Conservation (phyloP, 306 rosid genomes). For the Sicyos edulis region DNA sequence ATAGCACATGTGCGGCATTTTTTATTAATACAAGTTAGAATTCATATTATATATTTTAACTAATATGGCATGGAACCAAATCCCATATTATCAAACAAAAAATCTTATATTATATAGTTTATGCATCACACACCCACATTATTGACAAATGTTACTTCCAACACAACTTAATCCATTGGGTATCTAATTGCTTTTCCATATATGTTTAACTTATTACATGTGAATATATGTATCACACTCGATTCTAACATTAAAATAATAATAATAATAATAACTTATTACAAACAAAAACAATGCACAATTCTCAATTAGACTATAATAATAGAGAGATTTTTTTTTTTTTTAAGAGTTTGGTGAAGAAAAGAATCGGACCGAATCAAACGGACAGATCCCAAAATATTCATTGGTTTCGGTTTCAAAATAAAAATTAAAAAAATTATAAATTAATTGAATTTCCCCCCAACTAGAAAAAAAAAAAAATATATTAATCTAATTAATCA, state of each 20-base stretch:
- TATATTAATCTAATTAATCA: neutral
- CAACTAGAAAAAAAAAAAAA: neutral
- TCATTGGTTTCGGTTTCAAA: neutral
- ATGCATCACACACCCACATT: neutral
- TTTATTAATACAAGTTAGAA: too few species aligned
- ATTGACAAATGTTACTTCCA: too few species aligned
- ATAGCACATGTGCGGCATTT: neutral
- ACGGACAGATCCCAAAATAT: conserved; percentile 15
- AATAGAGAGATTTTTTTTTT: neutral
- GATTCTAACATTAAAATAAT: neutral
- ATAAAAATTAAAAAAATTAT: neutral
- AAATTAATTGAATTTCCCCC: neutral
- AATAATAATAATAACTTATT: neutral
- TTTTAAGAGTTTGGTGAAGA: neutral
- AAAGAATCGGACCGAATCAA: conserved; percentile 16
- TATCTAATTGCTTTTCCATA: neutral
- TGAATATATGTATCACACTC: neutral
- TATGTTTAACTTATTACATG: neutral
- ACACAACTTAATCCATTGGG: neutral
- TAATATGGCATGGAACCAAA: neutral
- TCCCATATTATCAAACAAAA: neutral
- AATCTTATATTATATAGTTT: neutral
- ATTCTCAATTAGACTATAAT: neutral
- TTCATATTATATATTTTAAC: neutral
- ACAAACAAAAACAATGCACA: neutral